Conservation (phyloP, 2,329 filamentous ascomycete genomes). For the Thelonectria blattea region DNA sequence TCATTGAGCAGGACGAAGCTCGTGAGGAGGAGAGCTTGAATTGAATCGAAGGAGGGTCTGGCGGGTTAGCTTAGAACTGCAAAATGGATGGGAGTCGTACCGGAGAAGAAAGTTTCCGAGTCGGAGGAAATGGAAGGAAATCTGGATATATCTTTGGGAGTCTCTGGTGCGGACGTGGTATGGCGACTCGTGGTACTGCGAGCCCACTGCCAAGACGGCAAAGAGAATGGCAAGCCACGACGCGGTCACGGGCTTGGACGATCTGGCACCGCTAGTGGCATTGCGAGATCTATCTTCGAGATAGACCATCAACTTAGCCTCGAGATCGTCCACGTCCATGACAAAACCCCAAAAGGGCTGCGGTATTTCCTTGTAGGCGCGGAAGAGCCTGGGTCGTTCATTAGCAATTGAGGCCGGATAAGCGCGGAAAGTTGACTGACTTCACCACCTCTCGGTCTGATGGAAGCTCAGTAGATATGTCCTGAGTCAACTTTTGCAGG, state of each 20-base stretch:
- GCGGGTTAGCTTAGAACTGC: conserved; percentile 14
- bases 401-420: neutral
- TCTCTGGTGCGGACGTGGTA: conserved; percentile 66
- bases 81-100: conserved; percentile 39
- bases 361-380: conserved; percentile 70
- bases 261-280: conserved; percentile 53
- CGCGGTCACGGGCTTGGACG: conserved; percentile 61
- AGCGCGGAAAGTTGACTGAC: conserved; percentile 47
- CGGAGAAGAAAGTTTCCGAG: conserved; percentile 68
- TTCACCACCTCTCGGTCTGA: conserved; percentile 72
- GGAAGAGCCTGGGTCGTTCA: conserved; percentile 58
- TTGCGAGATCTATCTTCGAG: conserved; percentile 67
- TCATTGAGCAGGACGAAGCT: conserved; percentile 70
- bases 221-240: conserved; percentile 72
- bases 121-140: conserved; percentile 69
- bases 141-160: conserved; percentile 66
- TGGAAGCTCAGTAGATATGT: conserved; percentile 67
- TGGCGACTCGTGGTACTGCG: conserved; percentile 69
- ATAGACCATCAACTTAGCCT: conserved; percentile 69
- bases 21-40: conserved; percentile 67
- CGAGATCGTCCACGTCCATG: conserved; percentile 69
- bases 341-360: conserved; percentile 74
- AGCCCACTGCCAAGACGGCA: conserved; percentile 68
- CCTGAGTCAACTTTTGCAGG: conserved; percentile 63
- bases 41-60: conserved; percentile 68